Base-by-base conservation (phyloP, 352 stramenopile genomes). In the Halophytophthora batemanensis region DNA sequence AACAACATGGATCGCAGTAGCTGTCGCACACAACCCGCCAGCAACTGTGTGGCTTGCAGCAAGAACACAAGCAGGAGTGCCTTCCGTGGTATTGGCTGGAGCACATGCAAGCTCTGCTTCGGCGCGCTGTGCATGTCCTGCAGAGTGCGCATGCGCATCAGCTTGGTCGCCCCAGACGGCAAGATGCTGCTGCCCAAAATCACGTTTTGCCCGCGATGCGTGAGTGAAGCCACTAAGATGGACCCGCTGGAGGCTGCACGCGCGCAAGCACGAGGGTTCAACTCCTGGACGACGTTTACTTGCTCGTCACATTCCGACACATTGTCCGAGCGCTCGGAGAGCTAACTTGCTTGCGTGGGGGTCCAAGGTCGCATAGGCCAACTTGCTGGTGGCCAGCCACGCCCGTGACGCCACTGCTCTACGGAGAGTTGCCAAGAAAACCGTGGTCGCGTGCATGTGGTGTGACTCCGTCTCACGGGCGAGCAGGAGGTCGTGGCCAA, bases 191-290 rank as follows among this genome's bases (percentile, higher is more conserved):
- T 49, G 11, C 64, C 53, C 38, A 75, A 67, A 41, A 60, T 75
- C 36, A 53, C 59, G 0, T 75, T 80, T 35, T 80, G 70, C 43
- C 44, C 58, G 12, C 53, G 56, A 33, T 77, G 70, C 42, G 42
- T 78, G 18, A 64, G 53, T 45, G 59, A 78, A 42, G 59, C 71
- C 12, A 64, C 63, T 45, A 50, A 56, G 10, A 65, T 63, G 59
- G 64, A 64, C 41, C 62, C 68, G 6, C 25, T 66, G 18, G 34
- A 57, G 15, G 56, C 52, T 42, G 47, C 55, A 38, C 52, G 50
- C 7, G 64, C 47, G 13, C 49, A 47, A 31, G 25, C 25, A 8
- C 25, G 25, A 8, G 25, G 25, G 4, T 31, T 31, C 25, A 31
- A 8, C 8, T 31, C 25, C 25, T 31, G 25, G 25, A 31, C 25